These are phyloP conservation scores for Aurinia saxatilis DNA, from an alignment of 345 rosid genomes.

Conservation along the genomic window DNA sequence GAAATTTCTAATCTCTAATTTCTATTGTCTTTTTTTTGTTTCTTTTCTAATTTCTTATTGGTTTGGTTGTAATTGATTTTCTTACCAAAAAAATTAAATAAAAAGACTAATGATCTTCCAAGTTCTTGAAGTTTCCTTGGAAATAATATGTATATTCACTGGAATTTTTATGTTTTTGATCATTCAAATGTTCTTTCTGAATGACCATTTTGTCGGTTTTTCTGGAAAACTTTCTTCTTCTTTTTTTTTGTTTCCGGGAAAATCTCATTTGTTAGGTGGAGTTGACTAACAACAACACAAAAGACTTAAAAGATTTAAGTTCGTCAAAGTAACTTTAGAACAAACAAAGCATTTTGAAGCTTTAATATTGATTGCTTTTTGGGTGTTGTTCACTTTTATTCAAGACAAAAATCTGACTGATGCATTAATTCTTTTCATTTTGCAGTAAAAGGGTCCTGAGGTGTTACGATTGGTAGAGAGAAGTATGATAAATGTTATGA, in stretches of 20 bases:
- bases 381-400: neutral
- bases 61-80: neutral
- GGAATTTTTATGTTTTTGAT: neutral
- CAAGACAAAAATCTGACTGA: neutral
- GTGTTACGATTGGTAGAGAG: neutral
- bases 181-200: slow-evolving; percentile 8
- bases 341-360: neutral
- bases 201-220: slow-evolving; percentile 12
- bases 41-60: neutral
- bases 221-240: neutral
- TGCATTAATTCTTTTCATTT: neutral
- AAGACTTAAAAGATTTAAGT: neutral
- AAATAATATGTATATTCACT: neutral
- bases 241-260: slow-evolving; percentile 3
- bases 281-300: slow-evolving; percentile 18
- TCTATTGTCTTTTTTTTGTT: neutral
- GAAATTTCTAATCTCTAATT: neutral
- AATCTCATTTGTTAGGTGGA: slow-evolving; percentile 14
- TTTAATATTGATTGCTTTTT: neutral
- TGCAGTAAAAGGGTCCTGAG: too few species aligned
- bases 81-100: neutral
- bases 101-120: neutral
- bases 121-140: neutral
- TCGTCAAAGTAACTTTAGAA: neutral
- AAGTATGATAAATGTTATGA: slow-evolving; percentile 43